Conservation (phyloP, 2,329 filamentous ascomycete species). For the Clathrospora elynae region DNA sequence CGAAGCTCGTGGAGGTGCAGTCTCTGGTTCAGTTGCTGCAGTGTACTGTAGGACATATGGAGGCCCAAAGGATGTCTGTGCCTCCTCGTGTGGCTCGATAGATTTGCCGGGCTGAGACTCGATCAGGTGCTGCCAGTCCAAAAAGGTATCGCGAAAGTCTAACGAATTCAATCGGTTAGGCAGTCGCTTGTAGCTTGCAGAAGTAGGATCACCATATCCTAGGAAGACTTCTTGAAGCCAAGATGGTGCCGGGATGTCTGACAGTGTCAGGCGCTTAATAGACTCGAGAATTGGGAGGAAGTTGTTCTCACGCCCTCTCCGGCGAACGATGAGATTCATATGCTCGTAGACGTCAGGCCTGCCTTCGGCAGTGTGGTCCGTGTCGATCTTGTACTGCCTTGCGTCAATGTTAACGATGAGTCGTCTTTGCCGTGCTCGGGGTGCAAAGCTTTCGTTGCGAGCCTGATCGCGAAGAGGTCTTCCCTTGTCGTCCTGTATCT, state of each 20-base stretch:
- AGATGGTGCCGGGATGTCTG: constrained; percentile 80
- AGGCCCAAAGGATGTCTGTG: constrained; percentile 75
- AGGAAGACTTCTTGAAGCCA: constrained; percentile 98
- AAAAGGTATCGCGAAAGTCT: constrained; percentile 91
- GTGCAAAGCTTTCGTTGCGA: constrained; percentile 66
- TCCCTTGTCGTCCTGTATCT: constrained; percentile 84
- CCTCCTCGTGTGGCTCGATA: constrained; percentile 76
- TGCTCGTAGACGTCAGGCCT: constrained; percentile 79
- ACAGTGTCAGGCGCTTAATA: constrained; percentile 82
- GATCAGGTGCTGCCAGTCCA: constrained; percentile 92
- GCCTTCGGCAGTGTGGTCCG: constrained; percentile 66
- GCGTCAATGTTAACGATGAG: constrained; percentile 83
- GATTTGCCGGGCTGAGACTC: constrained; percentile 88
- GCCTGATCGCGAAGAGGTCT: constrained; percentile 69
- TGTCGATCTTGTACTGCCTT: constrained; percentile 76
- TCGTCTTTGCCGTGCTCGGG: constrained; percentile 65
- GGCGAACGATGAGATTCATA: constrained; percentile 84
- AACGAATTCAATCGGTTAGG: constrained; percentile 76
- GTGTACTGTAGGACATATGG: constrained; percentile 80
- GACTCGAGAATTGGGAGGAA: constrained; percentile 93
- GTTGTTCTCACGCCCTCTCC: constrained; percentile 90
- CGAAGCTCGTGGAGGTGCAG: constrained; percentile 62
- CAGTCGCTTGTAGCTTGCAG: constrained; percentile 83
- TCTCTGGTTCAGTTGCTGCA: constrained; percentile 44
- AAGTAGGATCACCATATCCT: constrained; percentile 92